A percentile compares a stretch with the other conserved stretches of the same genome.
Conservation (phyloP, 2,329 filamentous ascomycete genomes). For the Pseudocercospora pini-densiflorae region DNA sequence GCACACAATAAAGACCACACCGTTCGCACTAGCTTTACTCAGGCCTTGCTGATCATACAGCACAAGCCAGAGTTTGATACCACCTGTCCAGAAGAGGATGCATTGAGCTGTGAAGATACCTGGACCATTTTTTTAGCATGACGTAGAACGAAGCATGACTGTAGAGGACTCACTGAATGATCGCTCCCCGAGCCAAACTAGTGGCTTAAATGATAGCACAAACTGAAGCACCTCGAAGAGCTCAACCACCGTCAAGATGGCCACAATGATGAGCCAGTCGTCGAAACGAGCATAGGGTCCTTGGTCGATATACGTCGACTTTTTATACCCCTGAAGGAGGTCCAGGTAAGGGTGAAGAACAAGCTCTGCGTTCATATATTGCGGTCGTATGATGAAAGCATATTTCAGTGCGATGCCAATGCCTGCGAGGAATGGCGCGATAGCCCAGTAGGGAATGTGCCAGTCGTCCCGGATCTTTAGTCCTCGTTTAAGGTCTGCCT, state of each 20-base stretch:
- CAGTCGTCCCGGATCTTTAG: constrained; percentile 28
- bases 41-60: constrained; percentile 23
- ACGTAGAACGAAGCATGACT: not conserved
- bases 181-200: constrained; percentile 34
- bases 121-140: constrained; percentile 15
- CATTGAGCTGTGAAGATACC: constrained; percentile 37
- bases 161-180: constrained; percentile 34
- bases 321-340: constrained; percentile 27
- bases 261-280: constrained; percentile 37
- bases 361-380: constrained; percentile 33
- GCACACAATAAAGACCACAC: constrained; percentile 32
- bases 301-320: constrained; percentile 21
- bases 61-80: constrained; percentile 37
- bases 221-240: constrained; percentile 23
- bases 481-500: constrained; percentile 28
- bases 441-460: constrained; percentile 29
- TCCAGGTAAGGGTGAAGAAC: constrained; percentile 36
- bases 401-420: constrained; percentile 36
- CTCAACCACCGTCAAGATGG: constrained; percentile 32
- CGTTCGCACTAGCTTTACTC: constrained; percentile 30
- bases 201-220: constrained; percentile 31
- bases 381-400: constrained; percentile 32
- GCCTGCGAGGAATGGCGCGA: constrained; percentile 21
- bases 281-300: constrained; percentile 37
- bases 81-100: constrained; percentile 37